Percentiles rank a stretch among this genome's conserved stretches.
These are phyloP conservation scores for Hevea brasiliensis DNA, from an alignment of 345 rosid genomes.

Conservation along the genomic window DNA sequence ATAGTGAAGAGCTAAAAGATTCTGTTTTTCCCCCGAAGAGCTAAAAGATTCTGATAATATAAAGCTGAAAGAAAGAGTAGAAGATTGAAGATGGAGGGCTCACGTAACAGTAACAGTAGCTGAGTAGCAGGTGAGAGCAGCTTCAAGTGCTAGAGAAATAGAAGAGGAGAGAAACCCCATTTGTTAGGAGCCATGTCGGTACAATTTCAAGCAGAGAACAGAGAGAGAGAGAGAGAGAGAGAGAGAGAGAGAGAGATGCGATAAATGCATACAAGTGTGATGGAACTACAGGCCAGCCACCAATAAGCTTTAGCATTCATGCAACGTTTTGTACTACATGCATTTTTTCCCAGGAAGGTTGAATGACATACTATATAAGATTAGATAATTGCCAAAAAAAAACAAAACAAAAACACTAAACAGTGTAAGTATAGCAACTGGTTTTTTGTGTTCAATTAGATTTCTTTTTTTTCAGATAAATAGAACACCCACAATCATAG, in stretches of 20 bases:
- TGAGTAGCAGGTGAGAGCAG: slow-evolving; percentile 18
- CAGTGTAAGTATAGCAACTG: too few relatives aligned
- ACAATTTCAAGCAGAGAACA: slow-evolving; percentile 49
- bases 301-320: slow-evolving; percentile 62
- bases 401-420: too few relatives aligned
- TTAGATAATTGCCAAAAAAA: too few relatives aligned
- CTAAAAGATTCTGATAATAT: slow-evolving; percentile 2
- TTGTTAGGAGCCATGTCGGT: slow-evolving; percentile 71
- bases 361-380: too few relatives aligned
- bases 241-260: slow-evolving; percentile 15
- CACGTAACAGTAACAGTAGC: slow-evolving; percentile 22
- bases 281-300: slow-evolving; percentile 46
- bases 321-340: slow-evolving; percentile 30
- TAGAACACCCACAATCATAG: too few relatives aligned
- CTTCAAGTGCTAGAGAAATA: slow-evolving; percentile 25
- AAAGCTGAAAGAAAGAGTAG: not conserved
- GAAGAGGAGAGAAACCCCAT: slow-evolving; percentile 52
- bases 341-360: too few relatives aligned
- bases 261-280: slow-evolving; percentile 50
- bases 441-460: too few relatives aligned
- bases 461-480: too few relatives aligned
- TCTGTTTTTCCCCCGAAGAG: not conserved
- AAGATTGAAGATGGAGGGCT: not conserved
- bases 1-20: not conserved
- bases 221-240: slow-evolving; percentile 18